Evolutionary conservation across 2,329 filamentous ascomycete species (phyloP).

Genomic region (Neofusicoccum laricinum): DNA sequence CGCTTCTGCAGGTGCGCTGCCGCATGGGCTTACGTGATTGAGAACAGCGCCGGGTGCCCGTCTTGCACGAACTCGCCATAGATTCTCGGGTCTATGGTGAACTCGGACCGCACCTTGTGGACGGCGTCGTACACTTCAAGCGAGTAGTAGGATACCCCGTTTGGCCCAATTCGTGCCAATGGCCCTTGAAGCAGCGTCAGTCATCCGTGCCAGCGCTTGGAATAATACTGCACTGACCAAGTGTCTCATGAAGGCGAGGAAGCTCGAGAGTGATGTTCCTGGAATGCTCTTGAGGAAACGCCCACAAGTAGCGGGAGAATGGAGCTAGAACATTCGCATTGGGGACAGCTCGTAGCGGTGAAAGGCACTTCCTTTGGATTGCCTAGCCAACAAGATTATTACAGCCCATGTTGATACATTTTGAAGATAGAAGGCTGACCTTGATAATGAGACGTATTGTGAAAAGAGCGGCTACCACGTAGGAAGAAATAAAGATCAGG

Average conservation of each 20-base stretch:
- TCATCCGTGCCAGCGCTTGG: no score
- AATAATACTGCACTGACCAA: neutral
- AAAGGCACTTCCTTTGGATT: neutral
- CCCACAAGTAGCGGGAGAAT: neutral
- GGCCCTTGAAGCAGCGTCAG: constrained; percentile 29
- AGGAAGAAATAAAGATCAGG: neutral
- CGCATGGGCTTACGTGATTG: neutral
- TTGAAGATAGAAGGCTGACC: neutral
- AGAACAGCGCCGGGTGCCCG: neutral
- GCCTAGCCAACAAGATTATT: neutral
- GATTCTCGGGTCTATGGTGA: neutral
- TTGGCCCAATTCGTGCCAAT: constrained; percentile 47
- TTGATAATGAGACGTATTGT: neutral
- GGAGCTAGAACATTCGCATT: neutral
- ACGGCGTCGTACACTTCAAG: constrained; percentile 23
- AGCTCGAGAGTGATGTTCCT: constrained; percentile 1
- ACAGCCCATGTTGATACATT: no score
- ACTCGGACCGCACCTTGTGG: constrained; percentile 1
- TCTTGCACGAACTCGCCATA: constrained; percentile 3
- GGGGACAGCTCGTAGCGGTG: neutral
- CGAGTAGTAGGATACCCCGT: constrained; percentile 45
- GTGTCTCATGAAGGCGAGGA: neutral
- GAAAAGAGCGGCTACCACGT: neutral
- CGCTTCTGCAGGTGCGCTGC: no score
- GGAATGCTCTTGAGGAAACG: neutral